These are phyloP conservation scores for Alternaria tenuissima DNA, from an alignment of 2,329 filamentous ascomycete species.

Conservation along the genomic window DNA sequence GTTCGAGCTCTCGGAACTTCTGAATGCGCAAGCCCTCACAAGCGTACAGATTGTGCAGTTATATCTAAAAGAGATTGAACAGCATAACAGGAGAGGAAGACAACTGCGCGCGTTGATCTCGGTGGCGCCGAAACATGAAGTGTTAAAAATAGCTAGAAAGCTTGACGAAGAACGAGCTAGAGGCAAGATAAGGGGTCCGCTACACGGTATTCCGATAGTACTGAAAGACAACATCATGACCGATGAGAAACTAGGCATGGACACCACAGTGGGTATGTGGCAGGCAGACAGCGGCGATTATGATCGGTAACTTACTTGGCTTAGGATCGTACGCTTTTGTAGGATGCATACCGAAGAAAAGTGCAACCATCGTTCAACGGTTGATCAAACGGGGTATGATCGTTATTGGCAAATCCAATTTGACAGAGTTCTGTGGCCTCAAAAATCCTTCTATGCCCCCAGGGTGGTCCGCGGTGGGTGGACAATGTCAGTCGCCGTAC, in stretches of 20 bases:
- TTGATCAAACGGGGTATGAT: constrained; percentile 52
- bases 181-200: constrained; percentile 47
- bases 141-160: constrained; percentile 48
- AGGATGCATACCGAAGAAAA: constrained; percentile 48
- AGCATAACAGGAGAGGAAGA: constrained; percentile 47
- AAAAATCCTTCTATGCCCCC: constrained; percentile 50
- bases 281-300: background rate
- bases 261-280: constrained; percentile 51
- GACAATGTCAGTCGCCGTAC: constrained; percentile 51
- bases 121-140: constrained; percentile 48
- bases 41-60: constrained; percentile 48
- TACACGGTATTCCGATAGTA: constrained; percentile 56
- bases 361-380: constrained; percentile 50
- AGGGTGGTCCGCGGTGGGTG: constrained; percentile 53
- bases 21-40: constrained; percentile 40
- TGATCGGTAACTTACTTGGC: constrained; percentile 2
- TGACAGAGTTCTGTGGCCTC: constrained; percentile 51
- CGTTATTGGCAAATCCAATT: constrained; percentile 54
- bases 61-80: constrained; percentile 46
- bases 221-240: constrained; percentile 56
- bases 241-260: constrained; percentile 49
- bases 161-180: constrained; percentile 52
- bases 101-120: constrained; percentile 51
- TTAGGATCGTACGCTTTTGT: constrained; percentile 50
- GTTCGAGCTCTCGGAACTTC: constrained; percentile 42